Evolutionary conservation across 169 alveolate genomes (phyloP).

Genomic region (Eimeria necatrix): DNA sequence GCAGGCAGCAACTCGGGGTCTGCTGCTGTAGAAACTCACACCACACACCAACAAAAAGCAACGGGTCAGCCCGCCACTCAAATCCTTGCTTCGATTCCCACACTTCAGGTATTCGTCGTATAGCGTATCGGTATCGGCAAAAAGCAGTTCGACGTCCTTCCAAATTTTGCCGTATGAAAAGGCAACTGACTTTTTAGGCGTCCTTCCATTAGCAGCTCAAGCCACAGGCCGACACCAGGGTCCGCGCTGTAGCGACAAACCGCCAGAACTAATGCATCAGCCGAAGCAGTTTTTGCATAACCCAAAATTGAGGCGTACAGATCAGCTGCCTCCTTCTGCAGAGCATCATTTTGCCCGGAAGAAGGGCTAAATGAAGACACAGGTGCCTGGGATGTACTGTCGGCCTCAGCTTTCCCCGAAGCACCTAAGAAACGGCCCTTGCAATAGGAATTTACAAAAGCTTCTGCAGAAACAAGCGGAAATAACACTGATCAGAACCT

Average conservation of each 20-base stretch:
- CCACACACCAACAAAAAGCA: not conserved
- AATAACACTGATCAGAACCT: too few species aligned
- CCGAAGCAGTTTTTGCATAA: conserved; percentile 20
- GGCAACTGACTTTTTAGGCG: conserved; percentile 12
- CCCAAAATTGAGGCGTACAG: conserved; percentile 16
- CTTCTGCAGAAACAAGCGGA: conserved; percentile 18
- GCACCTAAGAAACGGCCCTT: conserved; percentile 1
- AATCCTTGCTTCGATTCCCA: too few species aligned
- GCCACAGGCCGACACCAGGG: conserved; percentile 57
- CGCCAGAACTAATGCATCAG: conserved; percentile 33
- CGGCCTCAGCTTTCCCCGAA: not conserved
- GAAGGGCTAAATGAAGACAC: not conserved
- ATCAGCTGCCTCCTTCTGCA: not conserved
- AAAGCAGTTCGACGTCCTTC: too few species aligned
- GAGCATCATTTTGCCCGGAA: not conserved
- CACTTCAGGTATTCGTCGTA: too few species aligned
- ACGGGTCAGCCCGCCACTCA: not conserved
- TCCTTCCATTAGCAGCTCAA: conserved; percentile 47
- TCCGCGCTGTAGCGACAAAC: conserved; percentile 55
- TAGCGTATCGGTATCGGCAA: too few species aligned
- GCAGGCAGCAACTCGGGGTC: conserved; percentile 72
- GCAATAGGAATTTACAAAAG: conserved; percentile 9
- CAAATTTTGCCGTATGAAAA: not conserved
- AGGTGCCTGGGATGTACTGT: not conserved
- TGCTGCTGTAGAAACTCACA: conserved; percentile 20